phyloP scores from a whole-genome alignment of 768 basidiomycete genomes.

The Rhodosporidiobolus sp. region DNA sequence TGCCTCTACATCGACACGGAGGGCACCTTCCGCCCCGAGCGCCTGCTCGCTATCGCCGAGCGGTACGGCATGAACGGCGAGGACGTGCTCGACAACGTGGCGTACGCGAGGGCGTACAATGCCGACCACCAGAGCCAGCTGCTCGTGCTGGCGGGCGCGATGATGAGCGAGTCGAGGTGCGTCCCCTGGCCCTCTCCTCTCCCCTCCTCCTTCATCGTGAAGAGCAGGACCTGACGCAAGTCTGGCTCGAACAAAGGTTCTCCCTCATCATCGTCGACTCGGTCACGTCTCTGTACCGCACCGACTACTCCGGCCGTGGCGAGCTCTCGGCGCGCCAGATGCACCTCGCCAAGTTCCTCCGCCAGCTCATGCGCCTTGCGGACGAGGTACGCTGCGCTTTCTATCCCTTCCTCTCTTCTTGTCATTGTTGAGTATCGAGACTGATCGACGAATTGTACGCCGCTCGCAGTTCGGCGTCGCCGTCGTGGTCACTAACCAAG shows the following conservation, averaged over 20 bases:
- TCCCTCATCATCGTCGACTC: constrained; percentile 95
- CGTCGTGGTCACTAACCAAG: constrained; percentile 95
- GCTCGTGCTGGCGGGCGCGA: constrained; percentile 86
- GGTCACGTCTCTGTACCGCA: constrained; percentile 89
- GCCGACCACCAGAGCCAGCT: constrained; percentile 93
- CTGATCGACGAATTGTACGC: constrained; percentile 2
- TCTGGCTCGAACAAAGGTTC: constrained; percentile 60
- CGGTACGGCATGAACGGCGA: constrained; percentile 95
- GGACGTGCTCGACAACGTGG: constrained; percentile 96
- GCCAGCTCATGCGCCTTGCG: constrained; percentile 85
- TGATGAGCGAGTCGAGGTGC: constrained; percentile 98
- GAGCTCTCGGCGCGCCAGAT: constrained; percentile 92
- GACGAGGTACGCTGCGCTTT: constrained; percentile 69
- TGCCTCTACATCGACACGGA: constrained; percentile 99
- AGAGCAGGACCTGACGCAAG: not conserved
- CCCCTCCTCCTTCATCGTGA: not conserved
- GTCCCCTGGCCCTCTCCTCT: not conserved
- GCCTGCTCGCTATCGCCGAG: constrained; percentile 89
- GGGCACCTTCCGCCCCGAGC: constrained; percentile 95
- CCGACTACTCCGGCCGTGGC: constrained; percentile 91
- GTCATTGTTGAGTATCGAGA: not conserved
- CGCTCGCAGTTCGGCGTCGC: constrained; percentile 83
- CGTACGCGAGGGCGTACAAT: constrained; percentile 97
- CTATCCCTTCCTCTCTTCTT: constrained; percentile 3
- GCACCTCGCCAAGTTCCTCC: constrained; percentile 90